Conservation (phyloP, 2,329 filamentous ascomycete species). For the Cordyceps cicadae region DNA sequence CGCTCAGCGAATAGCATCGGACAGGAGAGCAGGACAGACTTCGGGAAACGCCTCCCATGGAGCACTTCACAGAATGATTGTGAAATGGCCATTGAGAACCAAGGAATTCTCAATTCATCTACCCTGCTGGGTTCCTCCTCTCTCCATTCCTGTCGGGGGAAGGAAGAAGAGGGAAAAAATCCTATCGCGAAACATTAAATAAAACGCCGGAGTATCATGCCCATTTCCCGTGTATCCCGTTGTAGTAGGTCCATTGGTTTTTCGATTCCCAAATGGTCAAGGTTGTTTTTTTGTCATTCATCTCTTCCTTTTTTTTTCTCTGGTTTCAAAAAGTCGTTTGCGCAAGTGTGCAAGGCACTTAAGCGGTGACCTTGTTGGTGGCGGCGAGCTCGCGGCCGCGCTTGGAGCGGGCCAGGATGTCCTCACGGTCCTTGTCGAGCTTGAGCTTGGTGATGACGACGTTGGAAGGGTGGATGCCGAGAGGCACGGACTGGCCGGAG, state of each 20-base stretch:
- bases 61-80: slow-evolving; percentile 56
- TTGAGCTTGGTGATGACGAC: slow-evolving; percentile 98
- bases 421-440: slow-evolving; percentile 91
- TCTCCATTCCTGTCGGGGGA: no score
- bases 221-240: slow-evolving; percentile 21
- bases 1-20: slow-evolving; percentile 3
- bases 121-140: slow-evolving; percentile 22
- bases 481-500: slow-evolving; percentile 89
- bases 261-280: slow-evolving; percentile 14
- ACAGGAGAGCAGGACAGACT: slow-evolving; percentile 33
- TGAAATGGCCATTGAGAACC: slow-evolving; percentile 67
- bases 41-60: slow-evolving; percentile 70
- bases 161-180: neutral
- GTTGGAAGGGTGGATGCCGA: slow-evolving; percentile 93
- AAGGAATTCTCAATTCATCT: slow-evolving; percentile 34
- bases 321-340: no score
- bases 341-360: slow-evolving; percentile 20
- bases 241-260: slow-evolving; percentile 13
- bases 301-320: slow-evolving; percentile 16
- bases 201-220: slow-evolving; percentile 32
- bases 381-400: slow-evolving; percentile 65
- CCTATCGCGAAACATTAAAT: slow-evolving; percentile 13
- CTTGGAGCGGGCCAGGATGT: slow-evolving; percentile 79
- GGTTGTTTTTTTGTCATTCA: slow-evolving; percentile 17
- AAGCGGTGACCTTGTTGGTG: slow-evolving; percentile 61